Evolutionary conservation across 2,329 filamentous ascomycete species (phyloP).

Genomic region (Xylaria polymorpha): DNA sequence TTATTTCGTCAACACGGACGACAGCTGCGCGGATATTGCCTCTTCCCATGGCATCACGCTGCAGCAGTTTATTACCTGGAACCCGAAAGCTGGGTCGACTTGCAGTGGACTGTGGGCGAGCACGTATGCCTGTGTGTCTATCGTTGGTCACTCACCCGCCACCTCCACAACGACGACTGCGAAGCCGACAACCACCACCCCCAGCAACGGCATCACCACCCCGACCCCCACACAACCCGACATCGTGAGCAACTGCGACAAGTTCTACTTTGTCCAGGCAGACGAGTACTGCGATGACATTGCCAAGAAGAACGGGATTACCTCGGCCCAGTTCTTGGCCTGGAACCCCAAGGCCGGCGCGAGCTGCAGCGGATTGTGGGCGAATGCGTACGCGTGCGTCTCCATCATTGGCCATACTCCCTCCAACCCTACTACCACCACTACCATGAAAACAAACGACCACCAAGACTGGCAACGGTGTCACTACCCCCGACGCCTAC

Average conservation of each 20-base stretch:
- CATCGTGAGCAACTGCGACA: conserved; percentile 29
- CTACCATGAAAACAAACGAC: conserved; percentile 1
- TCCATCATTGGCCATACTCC: conserved; percentile 8
- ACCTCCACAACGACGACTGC: neutral
- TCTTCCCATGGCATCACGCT: conserved; percentile 35
- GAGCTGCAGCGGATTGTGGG: conserved; percentile 12
- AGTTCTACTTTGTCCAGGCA: conserved; percentile 29
- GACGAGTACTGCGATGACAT: conserved; percentile 37
- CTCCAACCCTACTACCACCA: conserved; percentile 10
- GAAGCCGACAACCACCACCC: conserved; percentile 11
- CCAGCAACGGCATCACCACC: conserved; percentile 21
- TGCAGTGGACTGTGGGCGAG: conserved; percentile 20
- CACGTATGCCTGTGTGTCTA: conserved; percentile 13
- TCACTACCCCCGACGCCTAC: conserved; percentile 15
- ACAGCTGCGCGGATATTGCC: conserved; percentile 35
- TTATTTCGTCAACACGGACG: conserved; percentile 28
- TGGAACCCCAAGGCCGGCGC: conserved; percentile 34
- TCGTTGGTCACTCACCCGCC: conserved; percentile 10
- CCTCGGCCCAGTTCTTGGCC: conserved; percentile 34
- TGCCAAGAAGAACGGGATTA: conserved; percentile 36
- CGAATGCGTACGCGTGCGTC: conserved; percentile 18
- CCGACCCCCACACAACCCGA: conserved; percentile 18
- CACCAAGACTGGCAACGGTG: conserved; percentile 10
- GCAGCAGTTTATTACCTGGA: conserved; percentile 38
- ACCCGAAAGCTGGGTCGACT: conserved; percentile 23